A percentile compares a stretch with the other conserved stretches of the same genome.
phyloP scores from a whole-genome alignment of 306 rosid species.

The Castanopsis chinensis region DNA sequence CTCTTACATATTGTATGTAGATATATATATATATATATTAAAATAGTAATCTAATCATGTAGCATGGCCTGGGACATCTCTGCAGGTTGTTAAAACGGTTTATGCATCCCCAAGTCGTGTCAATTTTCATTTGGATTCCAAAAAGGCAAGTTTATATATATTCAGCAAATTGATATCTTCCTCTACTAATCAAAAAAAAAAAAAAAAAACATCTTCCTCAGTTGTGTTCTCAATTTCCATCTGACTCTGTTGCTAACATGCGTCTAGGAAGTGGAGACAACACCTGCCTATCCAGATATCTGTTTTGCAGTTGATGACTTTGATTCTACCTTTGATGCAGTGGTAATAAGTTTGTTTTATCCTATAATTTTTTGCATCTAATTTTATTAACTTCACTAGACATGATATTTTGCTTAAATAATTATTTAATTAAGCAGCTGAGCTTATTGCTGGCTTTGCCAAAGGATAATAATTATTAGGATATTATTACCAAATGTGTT shows the following conservation, averaged over 20 bases:
- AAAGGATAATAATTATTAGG: constrained; percentile 10
- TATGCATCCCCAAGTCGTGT: constrained; percentile 98
- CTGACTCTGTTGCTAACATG: constrained; percentile 31
- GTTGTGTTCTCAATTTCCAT: constrained; percentile 18
- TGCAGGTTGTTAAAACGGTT: constrained; percentile 92
- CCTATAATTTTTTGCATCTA: constrained; percentile 5
- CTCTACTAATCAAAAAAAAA: too few relatives aligned
- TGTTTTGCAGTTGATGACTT: constrained; percentile 97
- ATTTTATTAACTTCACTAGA: not conserved
- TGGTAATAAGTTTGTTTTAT: constrained; percentile 58
- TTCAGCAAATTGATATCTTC: constrained; percentile 9
- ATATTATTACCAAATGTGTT: not conserved
- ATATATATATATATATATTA: not conserved
- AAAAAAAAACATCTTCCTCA: not conserved
- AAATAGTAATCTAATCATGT: constrained; percentile 15
- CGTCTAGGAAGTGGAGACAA: constrained; percentile 89
- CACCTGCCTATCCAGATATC: constrained; percentile 98
- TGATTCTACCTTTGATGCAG: constrained; percentile 97
- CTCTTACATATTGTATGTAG: not conserved
- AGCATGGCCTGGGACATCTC: constrained; percentile 18
- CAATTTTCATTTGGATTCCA: constrained; percentile 86
- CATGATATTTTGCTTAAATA: constrained; percentile 7
- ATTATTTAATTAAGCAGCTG: constrained; percentile 12
- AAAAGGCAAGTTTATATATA: constrained; percentile 55
- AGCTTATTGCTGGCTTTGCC: not conserved